Evolutionary conservation across 2,329 filamentous ascomycete species (phyloP), one percentile per base, ranked within the genome.

Genomic region (Septoria petroselini): DNA sequence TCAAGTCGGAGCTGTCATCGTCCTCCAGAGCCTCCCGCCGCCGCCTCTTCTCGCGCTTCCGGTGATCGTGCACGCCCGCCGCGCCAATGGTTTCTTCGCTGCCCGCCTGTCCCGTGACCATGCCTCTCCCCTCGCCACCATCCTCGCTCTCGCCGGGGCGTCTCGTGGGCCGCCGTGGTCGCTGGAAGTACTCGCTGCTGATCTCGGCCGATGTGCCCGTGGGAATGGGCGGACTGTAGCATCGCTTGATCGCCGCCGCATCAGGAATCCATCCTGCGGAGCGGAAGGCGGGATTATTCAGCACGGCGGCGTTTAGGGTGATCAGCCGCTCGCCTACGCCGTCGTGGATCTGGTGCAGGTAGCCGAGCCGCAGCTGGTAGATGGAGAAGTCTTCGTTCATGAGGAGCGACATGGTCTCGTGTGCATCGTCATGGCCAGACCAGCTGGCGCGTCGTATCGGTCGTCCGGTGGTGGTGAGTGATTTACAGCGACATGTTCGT

Each of bases 271-370:
- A 93, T 58, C 88, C 88, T 53, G 87, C 86, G 41, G 86, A 83
- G 70, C 89, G 89, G 74, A 91, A 93, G 23, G 86, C 83, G 2
- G 84, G 82, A 21, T 87, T 86, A 66, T 89, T 91, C 56, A 93
- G 76, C 63, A 91, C 85, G 57, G 78, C 78, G 64, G 89, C 83
- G 69, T 91, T 88, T 54, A 94, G 79, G 31, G 83, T 88, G 66
- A 94, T 88, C 33, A 93, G 78, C 15, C 88, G 84, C 68, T 94
- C 88, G 58, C 88, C 88, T 6, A 93, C 86, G 54, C 88, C 88
- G 66, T 94, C 88, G 58, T 86, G 85, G 58, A 91, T 84, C 56
- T 88, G 82, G 58, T 83, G 83, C 29, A 94, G 81, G 65, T 93
- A 93, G 62, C 84, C 84, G 30, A 85, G 85, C 44, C 88, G 85